phyloP scores from a whole-genome alignment of 1,139 yeast genomes.

The Martiniozyma asiatica region DNA sequence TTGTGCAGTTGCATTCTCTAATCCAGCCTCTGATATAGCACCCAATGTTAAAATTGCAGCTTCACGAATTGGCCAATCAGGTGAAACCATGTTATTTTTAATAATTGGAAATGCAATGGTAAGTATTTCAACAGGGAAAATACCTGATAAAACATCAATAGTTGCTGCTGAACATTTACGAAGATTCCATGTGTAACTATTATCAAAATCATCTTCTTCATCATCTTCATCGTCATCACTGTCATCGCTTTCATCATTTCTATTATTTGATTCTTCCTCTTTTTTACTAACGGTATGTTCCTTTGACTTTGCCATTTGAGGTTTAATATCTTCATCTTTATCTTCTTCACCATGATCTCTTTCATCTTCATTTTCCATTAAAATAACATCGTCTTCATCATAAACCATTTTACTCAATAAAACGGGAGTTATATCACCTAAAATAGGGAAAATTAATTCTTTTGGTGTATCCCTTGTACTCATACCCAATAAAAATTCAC shows the following conservation, averaged over 20 bases:
- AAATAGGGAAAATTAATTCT: slow-evolving; percentile 40
- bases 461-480: slow-evolving; percentile 49
- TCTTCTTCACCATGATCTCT: slow-evolving; percentile 66
- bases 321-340: slow-evolving; percentile 77
- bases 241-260: slow-evolving; percentile 23
- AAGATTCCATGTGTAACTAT: slow-evolving; percentile 72
- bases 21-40: slow-evolving; percentile 85
- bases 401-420: slow-evolving; percentile 78
- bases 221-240: slow-evolving; percentile 39
- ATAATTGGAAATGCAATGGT: slow-evolving; percentile 61
- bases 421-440: slow-evolving; percentile 58
- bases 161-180: slow-evolving; percentile 94
- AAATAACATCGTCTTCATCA: slow-evolving; percentile 66
- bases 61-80: slow-evolving; percentile 82
- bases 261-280: slow-evolving; percentile 20
- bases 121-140: slow-evolving; percentile 57
- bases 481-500: slow-evolving; percentile 76
- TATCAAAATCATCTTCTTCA: slow-evolving; percentile 56
- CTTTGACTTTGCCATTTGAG: slow-evolving; percentile 58
- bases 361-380: slow-evolving; percentile 60
- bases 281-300: slow-evolving; percentile 40
- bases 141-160: slow-evolving; percentile 64
- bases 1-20: slow-evolving; percentile 57
- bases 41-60: slow-evolving; percentile 92
- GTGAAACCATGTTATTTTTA: slow-evolving; percentile 54